Conservation (phyloP, 345 rosid species). For the Aquilaria yunnanensis region DNA sequence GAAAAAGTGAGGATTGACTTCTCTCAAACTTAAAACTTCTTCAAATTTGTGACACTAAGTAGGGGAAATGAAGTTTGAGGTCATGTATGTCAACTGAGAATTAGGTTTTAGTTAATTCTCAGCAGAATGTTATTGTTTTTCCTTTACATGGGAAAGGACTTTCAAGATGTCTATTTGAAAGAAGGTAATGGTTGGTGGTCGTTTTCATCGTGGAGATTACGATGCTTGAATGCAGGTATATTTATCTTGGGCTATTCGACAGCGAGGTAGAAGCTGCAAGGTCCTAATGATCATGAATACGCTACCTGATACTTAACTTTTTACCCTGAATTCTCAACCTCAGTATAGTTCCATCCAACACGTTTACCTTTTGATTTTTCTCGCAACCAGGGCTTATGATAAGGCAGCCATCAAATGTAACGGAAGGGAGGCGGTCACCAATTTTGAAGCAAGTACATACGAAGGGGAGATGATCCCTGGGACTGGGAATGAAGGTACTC, state of each 20-base stretch:
- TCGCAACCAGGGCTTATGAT: conserved; percentile 91
- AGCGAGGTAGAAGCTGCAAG: conserved; percentile 99
- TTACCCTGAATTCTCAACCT: conserved; percentile 42
- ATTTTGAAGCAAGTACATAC: conserved; percentile 72
- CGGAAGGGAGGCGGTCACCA: conserved; percentile 93
- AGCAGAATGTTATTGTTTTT: conserved; percentile 15
- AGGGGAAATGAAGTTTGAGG: conserved; percentile 13
- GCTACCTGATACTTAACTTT: conserved; percentile 40
- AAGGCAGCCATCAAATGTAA: conserved; percentile 87
- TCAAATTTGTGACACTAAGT: background rate
- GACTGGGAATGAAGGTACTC: conserved; percentile 48
- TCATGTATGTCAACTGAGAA: conserved; percentile 20
- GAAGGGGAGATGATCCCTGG: conserved; percentile 49
- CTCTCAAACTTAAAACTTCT: conserved; percentile 15
- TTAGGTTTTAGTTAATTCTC: conserved; percentile 19
- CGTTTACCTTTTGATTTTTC: conserved; percentile 48
- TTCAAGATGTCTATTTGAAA: conserved; percentile 29
- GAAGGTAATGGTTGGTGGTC: conserved; percentile 39
- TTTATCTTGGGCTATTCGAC: conserved; percentile 98
- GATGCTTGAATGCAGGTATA: conserved; percentile 96
- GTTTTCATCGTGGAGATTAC: conserved; percentile 59
- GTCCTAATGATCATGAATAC: conserved; percentile 69
- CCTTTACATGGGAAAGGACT: conserved; percentile 21
- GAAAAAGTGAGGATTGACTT: conserved; percentile 66
- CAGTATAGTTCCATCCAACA: conserved; percentile 41